Evolutionary conservation across 257 asterid species (phyloP), one percentile per base, ranked within the genome.

Genomic region (Solanum rostratum): DNA sequence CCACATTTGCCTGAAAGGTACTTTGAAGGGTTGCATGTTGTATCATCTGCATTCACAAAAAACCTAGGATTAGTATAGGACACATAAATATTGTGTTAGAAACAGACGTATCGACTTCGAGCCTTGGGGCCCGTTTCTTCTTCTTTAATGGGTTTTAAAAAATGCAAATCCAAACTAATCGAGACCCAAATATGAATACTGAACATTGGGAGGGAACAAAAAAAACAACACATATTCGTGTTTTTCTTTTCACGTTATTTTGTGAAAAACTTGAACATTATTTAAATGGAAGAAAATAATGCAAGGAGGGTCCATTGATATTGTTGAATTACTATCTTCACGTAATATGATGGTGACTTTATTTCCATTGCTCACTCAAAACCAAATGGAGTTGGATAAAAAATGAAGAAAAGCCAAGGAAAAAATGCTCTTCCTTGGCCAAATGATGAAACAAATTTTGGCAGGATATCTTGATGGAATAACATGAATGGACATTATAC

Each of bases 1-100:
- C 98, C 98, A 89, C 98, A 95, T 83, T 73, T 79, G 82, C 98
- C 98, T 24, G 96, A 92, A 53, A 95, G 65, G 91, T 92, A 95
- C 68, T 88, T 93, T 9, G 92, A 90, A 10, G 97, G 95, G 84
- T 88, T 91, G 88, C 98, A 95, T n/a, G 53, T 45, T 24, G 46
- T 30, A 15, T 93, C 84, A 24, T 90, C 98, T 95, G 93, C 84
- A 74, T 45, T 43, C 59, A 14, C 1, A 85, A 20, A 24, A 53
- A 14, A n/a, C 78, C 49, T 12, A 37, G 24, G 68, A 29, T 83
- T 37, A 81, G 29, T 0, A 22, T 13, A 22, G 6, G 59, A 46
- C 41, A 74, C 8, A 6, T 74, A 18, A 27, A 1, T 30, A n/a
- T 29, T 65, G 4, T 62, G 69, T 2, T 62, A 37, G 30, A 2